Evolutionary conservation across 345 rosid species (phyloP), one percentile per base, ranked within the genome.

Genomic region (Syzygium jambos): DNA sequence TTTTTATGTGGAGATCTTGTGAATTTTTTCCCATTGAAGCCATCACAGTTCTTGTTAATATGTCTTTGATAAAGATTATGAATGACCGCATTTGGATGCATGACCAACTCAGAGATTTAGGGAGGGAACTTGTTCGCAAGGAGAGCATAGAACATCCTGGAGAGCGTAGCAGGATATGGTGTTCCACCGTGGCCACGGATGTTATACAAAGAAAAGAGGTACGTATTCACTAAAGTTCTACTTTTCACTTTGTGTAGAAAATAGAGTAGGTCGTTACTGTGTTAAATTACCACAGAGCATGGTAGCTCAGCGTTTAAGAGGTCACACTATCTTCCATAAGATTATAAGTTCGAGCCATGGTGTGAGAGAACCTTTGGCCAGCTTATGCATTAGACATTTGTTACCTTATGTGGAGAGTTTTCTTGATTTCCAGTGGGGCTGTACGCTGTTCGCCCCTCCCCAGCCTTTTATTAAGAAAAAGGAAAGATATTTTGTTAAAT

Each of bases 1-100:
- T 19, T 19, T 38, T 49, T 22, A 19, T 56, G 59, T 87, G 86
- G 88, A 29, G 19, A 10, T 86, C 34, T 87, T 21, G 49, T 84
- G 10, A 65, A 10, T 27, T 87, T 29, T 49, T 11, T 51, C 88
- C 88, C 13, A 30, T 29, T 22, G 51, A 19, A 30, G 59, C 55
- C 41, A 63, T 87, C 22, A 21, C 84, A 59, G 46, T 43, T 41
- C 86, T 87, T 27, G 12, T 43, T 13, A 46, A 53, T 7, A 82
- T 23, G 78, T 82, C 88, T 56, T 10, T 87, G 59, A 57, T 87
- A 49, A 84, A 83, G 54, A 83, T 87, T 10, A 63, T 29, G 11
- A 65, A 29, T 15, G 78, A 65, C 41, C 41, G 8, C 41, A 65
- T 65, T 65, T 87, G 88, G 86, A 87, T 87, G 88, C 86, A 87